Evolutionary conservation across 2,329 filamentous ascomycete species (phyloP), one percentile per base, ranked within the genome.

Genomic region (Stenocarpella maydis): DNA sequence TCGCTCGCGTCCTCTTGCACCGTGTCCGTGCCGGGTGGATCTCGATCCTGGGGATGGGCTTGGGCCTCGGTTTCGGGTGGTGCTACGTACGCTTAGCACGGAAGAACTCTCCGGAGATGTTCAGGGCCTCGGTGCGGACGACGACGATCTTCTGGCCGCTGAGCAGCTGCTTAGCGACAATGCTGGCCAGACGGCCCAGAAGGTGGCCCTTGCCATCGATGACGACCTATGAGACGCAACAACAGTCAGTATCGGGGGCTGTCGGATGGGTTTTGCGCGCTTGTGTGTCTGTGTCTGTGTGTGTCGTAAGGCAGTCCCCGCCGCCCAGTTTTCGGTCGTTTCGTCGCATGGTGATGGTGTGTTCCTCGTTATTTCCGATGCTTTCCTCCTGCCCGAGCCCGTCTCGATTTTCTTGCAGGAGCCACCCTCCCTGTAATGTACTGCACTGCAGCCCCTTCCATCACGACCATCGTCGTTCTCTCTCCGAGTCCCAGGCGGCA

Each of bases 101-200:
- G 93, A 99, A 99, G 93, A 99, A 99, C 90, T 98, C 96, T 88
- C 96, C 96, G 78, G 96, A 99, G 90, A 99, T 99, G 92, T 99
- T 99, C 85, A 99, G 91, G 80, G 94, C 94, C 88, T 99, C 96
- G 87, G 93, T 97, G 89, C 96, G 94, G 84, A 99, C 96, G 79
- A 99, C 88, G 81, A 98, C 95, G 83, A 99, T 97, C 92, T 98
- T 98, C 89, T 98, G 95, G 84, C 95, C 95, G 86, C 91, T 97
- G 80, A 98, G 93, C 82, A 98, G 91, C 90, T 98, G 95, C 92
- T 98, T 98, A 84, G 95, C 95, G 82, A 98, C 94, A 82, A 94
- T 97, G 84, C 91, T 94, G 87, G 95, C 95, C 84, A 99, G 91
- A 85, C 96, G 95, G 89, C 96, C 96, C 86, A 99, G 94, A 84